A percentile compares a stretch with the other conserved stretches of the same genome.
phyloP scores from a whole-genome alignment of 768 basidiomycete species.

The Xanthoconium stramineum region DNA sequence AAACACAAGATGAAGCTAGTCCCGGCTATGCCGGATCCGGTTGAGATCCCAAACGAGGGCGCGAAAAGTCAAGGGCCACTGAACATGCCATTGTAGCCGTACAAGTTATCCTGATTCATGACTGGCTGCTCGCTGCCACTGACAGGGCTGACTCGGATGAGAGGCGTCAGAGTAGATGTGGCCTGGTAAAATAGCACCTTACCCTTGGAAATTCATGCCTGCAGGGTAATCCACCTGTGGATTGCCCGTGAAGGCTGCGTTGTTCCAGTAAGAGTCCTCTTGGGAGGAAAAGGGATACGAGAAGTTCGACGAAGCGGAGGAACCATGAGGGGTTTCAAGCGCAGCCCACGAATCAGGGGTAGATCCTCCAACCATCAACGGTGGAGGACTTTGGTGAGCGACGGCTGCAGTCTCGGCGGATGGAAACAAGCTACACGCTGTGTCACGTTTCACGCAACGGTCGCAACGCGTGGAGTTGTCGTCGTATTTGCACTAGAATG shows the following conservation, averaged over 20 bases:
- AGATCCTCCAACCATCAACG: not conserved
- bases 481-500: constrained; percentile 18
- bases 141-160: not conserved
- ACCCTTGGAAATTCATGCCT: constrained; percentile 7
- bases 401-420: not conserved
- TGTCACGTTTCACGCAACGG: constrained; percentile 15
- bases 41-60: not conserved
- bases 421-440: constrained; percentile 16
- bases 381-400: constrained; percentile 6
- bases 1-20: not conserved
- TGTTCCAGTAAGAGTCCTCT: not conserved
- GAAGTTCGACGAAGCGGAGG: constrained; percentile 1
- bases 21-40: constrained; percentile 1
- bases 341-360: constrained; percentile 5
- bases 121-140: constrained; percentile 8
- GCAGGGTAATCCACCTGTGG: constrained; percentile 6
- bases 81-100: constrained; percentile 11
- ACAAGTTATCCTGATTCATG: constrained; percentile 4
- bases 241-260: not conserved
- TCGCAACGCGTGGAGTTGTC: constrained; percentile 8
- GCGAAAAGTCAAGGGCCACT: constrained; percentile 5
- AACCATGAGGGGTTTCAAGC: constrained; percentile 1
- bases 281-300: not conserved
- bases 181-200: not conserved
- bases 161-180: not conserved